A percentile compares a stretch with the other conserved stretches of the same genome.
Evolutionary conservation across 2,329 filamentous ascomycete genomes (phyloP).

Genomic region (Fusarium temperatum): DNA sequence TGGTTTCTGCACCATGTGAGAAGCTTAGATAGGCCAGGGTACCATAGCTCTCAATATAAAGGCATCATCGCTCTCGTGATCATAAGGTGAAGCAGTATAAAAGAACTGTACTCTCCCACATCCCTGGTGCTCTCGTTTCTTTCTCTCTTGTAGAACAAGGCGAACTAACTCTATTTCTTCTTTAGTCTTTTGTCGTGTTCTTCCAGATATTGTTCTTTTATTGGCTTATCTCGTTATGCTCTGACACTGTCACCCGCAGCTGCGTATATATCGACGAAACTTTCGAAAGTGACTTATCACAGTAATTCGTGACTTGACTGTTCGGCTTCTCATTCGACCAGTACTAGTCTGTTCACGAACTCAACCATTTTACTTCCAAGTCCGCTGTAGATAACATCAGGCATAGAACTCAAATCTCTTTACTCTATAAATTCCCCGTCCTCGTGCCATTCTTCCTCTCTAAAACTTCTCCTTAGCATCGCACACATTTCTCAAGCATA

Average conservation of each 20-base stretch:
- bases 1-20: accelerated
- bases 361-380: background rate
- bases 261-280: background rate
- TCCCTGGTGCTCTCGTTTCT: background rate
- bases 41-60: background rate
- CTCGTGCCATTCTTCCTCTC: accelerated
- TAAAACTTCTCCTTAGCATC: background rate
- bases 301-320: background rate
- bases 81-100: background rate
- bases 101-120: background rate
- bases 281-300: background rate
- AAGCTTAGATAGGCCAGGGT: background rate
- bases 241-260: background rate
- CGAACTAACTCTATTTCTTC: accelerated
- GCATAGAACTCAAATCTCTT: no score
- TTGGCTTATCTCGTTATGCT: background rate
- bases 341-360: background rate
- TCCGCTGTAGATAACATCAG: background rate
- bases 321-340: background rate
- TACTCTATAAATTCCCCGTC: background rate
- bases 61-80: background rate
- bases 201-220: background rate
- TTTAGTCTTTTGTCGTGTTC: background rate
- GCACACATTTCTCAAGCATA: background rate
- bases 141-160: no score